Conservation (phyloP, 257 asterid species). For the Salvia splendens region DNA sequence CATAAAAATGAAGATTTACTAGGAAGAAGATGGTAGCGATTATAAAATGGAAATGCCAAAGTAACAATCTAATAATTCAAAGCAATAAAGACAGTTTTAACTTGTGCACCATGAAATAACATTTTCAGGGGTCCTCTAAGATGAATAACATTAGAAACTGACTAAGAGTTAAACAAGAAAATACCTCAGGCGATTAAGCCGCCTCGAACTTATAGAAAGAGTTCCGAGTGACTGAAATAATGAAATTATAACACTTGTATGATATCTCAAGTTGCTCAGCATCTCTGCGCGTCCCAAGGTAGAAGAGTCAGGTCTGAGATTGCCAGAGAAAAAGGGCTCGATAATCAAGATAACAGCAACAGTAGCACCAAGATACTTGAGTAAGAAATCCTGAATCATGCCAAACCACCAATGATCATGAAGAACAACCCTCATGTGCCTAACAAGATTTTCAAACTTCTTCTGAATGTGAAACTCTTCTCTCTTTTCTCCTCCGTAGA, state of each 20-base stretch:
- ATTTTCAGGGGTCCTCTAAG: not conserved
- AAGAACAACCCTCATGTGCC: constrained; percentile 85
- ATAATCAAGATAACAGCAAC: constrained; percentile 96
- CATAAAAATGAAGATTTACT: constrained; percentile 7
- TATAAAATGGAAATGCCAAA: not conserved
- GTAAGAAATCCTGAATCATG: constrained; percentile 97
- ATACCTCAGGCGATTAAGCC: constrained; percentile 97
- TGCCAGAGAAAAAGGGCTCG: constrained; percentile 97
- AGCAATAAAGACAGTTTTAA: not conserved
- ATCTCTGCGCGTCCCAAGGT: constrained; percentile 99
- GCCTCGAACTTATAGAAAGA: constrained; percentile 91
- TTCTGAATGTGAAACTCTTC: constrained; percentile 90
- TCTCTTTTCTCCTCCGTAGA: constrained; percentile 93
- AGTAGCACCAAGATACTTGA: constrained; percentile 98
- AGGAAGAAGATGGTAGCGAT: constrained; percentile 3
- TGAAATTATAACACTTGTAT: constrained; percentile 93
- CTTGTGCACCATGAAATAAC: not conserved
- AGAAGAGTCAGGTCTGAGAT: constrained; percentile 85
- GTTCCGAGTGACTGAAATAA: constrained; percentile 95
- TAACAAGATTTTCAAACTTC: constrained; percentile 75
- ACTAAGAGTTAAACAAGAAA: constrained; percentile 26
- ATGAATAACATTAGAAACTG: constrained; percentile 8
- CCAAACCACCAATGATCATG: constrained; percentile 99
- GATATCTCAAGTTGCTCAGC: constrained; percentile 98
- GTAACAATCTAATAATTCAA: not conserved